Evolutionary conservation across 176 grass and related monocot species (phyloP).

Genomic region (Calamus simplicifolius): DNA sequence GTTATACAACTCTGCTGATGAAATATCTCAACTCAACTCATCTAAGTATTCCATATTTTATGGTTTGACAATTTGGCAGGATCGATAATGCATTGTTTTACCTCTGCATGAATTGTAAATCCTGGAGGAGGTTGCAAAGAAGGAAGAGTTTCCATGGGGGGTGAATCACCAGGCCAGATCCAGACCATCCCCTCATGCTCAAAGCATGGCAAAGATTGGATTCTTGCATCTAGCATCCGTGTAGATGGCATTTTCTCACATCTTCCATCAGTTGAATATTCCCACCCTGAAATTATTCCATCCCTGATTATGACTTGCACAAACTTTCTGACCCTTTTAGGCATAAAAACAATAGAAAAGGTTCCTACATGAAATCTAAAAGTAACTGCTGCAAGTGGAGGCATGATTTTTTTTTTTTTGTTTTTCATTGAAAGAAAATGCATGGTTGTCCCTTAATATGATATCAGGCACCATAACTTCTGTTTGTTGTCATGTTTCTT

Average conservation of each 20-base stretch:
- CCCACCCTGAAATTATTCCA: slow-evolving; percentile 66
- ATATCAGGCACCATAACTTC: no score
- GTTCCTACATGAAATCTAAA: no score
- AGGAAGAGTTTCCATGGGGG: slow-evolving; percentile 57
- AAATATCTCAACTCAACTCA: no score
- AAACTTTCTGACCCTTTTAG: not conserved
- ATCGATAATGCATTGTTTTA: slow-evolving; percentile 13
- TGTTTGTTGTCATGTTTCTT: no score
- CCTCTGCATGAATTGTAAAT: slow-evolving; percentile 86
- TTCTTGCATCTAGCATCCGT: slow-evolving; percentile 54
- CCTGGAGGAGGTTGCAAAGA: slow-evolving; percentile 78
- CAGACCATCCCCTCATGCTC: slow-evolving; percentile 99
- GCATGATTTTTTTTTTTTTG: no score
- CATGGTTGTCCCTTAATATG: no score
- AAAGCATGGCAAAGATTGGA: slow-evolving; percentile 74
- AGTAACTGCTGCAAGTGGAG: no score
- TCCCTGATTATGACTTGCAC: slow-evolving; percentile 4
- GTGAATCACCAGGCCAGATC: slow-evolving; percentile 80
- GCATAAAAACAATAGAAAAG: no score
- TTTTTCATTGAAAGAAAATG: no score
- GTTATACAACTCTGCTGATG: no score
- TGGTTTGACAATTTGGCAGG: not conserved
- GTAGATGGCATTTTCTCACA: slow-evolving; percentile 99
- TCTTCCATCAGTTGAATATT: slow-evolving; percentile 85
- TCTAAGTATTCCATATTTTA: no score